phyloP scores from a whole-genome alignment of 2,329 filamentous ascomycete genomes.

The Penicillium brevicompactum region DNA sequence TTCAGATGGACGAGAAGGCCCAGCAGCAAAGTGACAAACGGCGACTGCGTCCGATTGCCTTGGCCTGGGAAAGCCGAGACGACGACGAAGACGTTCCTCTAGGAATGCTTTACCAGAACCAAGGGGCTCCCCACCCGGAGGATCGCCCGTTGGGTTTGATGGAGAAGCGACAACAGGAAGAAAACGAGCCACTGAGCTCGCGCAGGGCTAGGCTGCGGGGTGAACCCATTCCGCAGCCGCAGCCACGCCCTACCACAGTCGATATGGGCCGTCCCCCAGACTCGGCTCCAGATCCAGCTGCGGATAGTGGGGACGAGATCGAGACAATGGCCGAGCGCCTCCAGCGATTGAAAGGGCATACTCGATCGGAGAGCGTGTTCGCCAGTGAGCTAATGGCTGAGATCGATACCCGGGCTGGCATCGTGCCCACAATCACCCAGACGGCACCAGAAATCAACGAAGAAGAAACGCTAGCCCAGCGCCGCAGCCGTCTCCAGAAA shows the following conservation, averaged over 20 bases:
- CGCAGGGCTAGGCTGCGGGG: constrained; percentile 76
- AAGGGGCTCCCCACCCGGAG: constrained; percentile 34
- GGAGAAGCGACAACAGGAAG: constrained; percentile 79
- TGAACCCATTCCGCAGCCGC: constrained; percentile 43
- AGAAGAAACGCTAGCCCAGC: constrained; percentile 51
- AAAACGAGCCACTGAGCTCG: constrained; percentile 83
- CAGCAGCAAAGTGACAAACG: constrained; percentile 74
- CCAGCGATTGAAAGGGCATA: constrained; percentile 42
- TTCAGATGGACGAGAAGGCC: constrained; percentile 87
- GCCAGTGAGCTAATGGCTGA: constrained; percentile 46
- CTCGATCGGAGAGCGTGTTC: constrained; percentile 44
- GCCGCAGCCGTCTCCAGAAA: constrained; percentile 48
- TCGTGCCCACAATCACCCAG: constrained; percentile 25
- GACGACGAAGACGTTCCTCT: constrained; percentile 86
- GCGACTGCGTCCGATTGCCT: constrained; percentile 73
- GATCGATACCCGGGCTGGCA: constrained; percentile 35
- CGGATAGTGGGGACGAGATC: constrained; percentile 39
- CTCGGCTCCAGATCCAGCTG: constrained; percentile 26
- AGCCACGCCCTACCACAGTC: constrained; percentile 38
- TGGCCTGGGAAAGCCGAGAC: constrained; percentile 79
- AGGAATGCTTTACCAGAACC: constrained; percentile 70
- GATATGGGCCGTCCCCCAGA: constrained; percentile 29
- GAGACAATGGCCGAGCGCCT: constrained; percentile 51
- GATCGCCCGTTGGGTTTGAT: constrained; percentile 49
- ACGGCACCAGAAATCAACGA: constrained; percentile 23